Conservation (phyloP, 2,329 filamentous ascomycete genomes). For the Fusarium brachygibbosum region DNA sequence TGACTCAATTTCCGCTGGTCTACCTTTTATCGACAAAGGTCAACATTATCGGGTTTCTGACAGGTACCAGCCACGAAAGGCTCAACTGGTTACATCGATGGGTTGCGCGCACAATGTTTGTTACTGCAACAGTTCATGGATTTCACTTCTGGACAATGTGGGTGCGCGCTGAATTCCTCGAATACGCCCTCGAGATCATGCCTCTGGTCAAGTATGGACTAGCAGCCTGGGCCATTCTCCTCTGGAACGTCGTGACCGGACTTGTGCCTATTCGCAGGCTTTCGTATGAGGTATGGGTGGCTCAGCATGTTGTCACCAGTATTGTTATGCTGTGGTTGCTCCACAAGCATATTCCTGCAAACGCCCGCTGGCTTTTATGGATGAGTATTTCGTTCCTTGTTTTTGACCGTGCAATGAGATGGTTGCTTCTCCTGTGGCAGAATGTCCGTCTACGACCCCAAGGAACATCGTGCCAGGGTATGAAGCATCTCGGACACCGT, state of each 20-base stretch:
- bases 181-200: slow-evolving; percentile 71
- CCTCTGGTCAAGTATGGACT: slow-evolving; percentile 76
- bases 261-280: slow-evolving; percentile 74
- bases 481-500: slow-evolving; percentile 65
- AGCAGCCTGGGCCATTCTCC: slow-evolving; percentile 73
- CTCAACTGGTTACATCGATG: slow-evolving; percentile 82
- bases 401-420: slow-evolving; percentile 71
- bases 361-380: slow-evolving; percentile 74
- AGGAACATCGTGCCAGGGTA: slow-evolving; percentile 61
- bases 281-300: slow-evolving; percentile 77
- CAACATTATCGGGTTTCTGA: slow-evolving; percentile 70
- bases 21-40: slow-evolving; percentile 73
- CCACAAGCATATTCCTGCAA: slow-evolving; percentile 72
- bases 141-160: slow-evolving; percentile 77
- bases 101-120: slow-evolving; percentile 76
- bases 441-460: slow-evolving; percentile 63
- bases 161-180: slow-evolving; percentile 70
- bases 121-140: slow-evolving; percentile 77
- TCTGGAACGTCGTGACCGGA: slow-evolving; percentile 75
- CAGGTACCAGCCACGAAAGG: slow-evolving; percentile 75
- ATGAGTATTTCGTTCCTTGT: slow-evolving; percentile 72
- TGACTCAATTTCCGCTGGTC: slow-evolving; percentile 74
- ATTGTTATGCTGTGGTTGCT: slow-evolving; percentile 73
- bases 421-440: slow-evolving; percentile 63
- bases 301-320: slow-evolving; percentile 75